Conservation (phyloP, 441 rosid species). For the Pelargonium cotyledonis region DNA sequence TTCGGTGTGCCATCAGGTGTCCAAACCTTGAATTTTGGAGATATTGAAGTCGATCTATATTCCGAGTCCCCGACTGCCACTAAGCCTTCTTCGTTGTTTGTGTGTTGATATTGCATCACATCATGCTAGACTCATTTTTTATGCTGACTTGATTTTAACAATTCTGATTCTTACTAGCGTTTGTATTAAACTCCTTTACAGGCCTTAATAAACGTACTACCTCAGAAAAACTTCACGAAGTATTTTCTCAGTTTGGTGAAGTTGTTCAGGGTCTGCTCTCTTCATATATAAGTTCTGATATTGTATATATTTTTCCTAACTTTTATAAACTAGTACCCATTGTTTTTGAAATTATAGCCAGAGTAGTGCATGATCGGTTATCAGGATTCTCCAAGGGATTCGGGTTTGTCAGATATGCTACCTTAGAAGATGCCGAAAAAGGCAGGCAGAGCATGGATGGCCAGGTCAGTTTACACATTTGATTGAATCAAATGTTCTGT, state of each 20-base stretch:
- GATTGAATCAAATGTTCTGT: neutral
- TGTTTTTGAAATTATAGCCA: conserved; percentile 37
- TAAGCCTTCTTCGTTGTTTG: neutral
- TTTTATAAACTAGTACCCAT: neutral
- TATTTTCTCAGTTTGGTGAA: conserved; percentile 66
- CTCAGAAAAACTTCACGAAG: conserved; percentile 54
- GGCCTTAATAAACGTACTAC: conserved; percentile 84
- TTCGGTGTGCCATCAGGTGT: neutral
- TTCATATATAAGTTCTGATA: neutral
- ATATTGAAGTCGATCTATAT: neutral
- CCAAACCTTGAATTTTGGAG: neutral
- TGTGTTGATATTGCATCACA: neutral
- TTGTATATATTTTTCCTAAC: neutral
- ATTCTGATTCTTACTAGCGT: neutral
- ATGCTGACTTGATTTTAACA: neutral
- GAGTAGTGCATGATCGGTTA: conserved; percentile 67
- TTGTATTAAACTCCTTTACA: conserved; percentile 21
- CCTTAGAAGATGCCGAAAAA: conserved; percentile 70
- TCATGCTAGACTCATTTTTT: neutral
- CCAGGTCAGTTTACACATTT: conserved; percentile 40
- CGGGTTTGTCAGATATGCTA: conserved; percentile 79
- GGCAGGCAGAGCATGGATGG: conserved; percentile 88
- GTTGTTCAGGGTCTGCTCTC: conserved; percentile 59
- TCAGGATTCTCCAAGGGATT: conserved; percentile 90
- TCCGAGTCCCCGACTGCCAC: neutral